phyloP scores from a whole-genome alignment of 208 protist genomes.

The Perkinsela sp. region DNA sequence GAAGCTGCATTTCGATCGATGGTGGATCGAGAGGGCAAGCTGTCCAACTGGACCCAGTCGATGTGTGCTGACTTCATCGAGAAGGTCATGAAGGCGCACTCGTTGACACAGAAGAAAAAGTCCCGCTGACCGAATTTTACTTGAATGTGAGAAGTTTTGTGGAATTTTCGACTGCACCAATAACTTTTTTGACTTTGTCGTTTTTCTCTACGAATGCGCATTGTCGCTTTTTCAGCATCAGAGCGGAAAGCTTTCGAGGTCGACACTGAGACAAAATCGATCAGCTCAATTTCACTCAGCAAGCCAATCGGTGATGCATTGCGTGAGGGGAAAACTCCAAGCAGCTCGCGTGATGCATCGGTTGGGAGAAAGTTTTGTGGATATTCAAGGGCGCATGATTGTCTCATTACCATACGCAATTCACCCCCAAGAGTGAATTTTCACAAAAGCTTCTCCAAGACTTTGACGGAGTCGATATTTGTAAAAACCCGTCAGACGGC shows the following conservation, averaged over 20 bases:
- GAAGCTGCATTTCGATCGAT: background rate
- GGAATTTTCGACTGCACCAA: background rate
- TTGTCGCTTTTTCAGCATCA: background rate
- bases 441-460: background rate
- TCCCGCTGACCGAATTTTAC: background rate
- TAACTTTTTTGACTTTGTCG: background rate
- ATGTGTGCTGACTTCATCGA: background rate
- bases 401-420: background rate
- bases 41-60: background rate
- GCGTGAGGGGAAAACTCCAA: background rate
- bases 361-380: background rate
- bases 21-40: background rate
- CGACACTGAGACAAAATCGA: background rate
- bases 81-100: background rate
- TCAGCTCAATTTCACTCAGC: background rate
- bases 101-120: too few species aligned
- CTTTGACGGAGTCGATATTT: background rate
- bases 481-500: too few species aligned
- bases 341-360: background rate
- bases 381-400: background rate
- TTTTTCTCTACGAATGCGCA: background rate
- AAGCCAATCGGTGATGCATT: background rate
- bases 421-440: background rate
- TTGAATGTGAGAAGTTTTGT: too few species aligned
- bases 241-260: background rate